Evolutionary conservation across 495 filamentous ascomycete genomes (phyloP).

Genomic region (Cryomyces antarcticus): DNA sequence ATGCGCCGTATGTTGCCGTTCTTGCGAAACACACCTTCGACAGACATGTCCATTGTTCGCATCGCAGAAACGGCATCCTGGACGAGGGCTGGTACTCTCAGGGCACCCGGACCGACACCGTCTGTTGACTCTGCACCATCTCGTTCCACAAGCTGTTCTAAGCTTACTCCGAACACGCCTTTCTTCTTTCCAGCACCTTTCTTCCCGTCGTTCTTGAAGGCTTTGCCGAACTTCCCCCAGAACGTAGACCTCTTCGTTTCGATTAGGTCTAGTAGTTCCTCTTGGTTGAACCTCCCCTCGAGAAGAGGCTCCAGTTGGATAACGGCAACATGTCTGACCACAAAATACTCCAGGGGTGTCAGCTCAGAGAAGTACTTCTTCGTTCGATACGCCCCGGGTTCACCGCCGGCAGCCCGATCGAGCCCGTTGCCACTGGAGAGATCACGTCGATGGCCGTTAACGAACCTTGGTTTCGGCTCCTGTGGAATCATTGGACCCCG

Average conservation of each 20-base stretch:
- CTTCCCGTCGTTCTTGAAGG: constrained; percentile 67
- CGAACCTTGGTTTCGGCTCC: constrained; percentile 45
- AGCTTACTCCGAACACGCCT: constrained; percentile 72
- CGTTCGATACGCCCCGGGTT: constrained; percentile 28
- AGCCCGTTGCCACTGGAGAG: constrained; percentile 44
- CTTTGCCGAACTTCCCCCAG: constrained; percentile 94
- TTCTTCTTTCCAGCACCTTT: constrained; percentile 69
- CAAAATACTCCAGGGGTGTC: constrained; percentile 90
- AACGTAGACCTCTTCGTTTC: constrained; percentile 85
- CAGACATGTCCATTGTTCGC: constrained; percentile 97
- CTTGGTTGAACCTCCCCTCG: constrained; percentile 74
- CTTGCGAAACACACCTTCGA: constrained; percentile 97
- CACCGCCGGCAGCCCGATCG: constrained; percentile 24
- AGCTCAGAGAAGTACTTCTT: constrained; percentile 93
- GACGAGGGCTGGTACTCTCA: constrained; percentile 72
- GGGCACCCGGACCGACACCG: constrained; percentile 76
- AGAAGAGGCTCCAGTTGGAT: constrained; percentile 87
- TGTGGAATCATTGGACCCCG: constrained; percentile 51
- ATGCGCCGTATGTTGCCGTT: constrained; percentile 92
- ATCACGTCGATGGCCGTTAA: constrained; percentile 60
- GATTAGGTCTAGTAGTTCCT: constrained; percentile 86
- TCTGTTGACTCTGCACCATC: constrained; percentile 92
- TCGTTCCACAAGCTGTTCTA: constrained; percentile 73
- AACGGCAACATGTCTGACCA: constrained; percentile 86
- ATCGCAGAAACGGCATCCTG: constrained; percentile 86